Percentiles rank a stretch among this genome's conserved stretches.
Conservation (phyloP, 2,329 filamentous ascomycete species). For the Cercospora nicotianae region DNA sequence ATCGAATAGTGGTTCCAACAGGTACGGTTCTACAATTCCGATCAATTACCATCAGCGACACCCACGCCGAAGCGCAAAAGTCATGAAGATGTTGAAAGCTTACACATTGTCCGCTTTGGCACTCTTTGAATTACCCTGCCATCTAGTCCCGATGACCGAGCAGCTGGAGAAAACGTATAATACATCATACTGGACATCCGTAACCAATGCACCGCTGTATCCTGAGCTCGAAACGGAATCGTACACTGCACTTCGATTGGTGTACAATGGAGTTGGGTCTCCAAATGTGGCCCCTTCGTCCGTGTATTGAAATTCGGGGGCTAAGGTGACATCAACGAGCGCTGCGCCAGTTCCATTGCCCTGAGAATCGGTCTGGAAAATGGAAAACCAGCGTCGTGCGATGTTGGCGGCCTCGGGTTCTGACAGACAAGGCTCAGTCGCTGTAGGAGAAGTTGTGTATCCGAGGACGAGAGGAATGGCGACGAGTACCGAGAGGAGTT, state of each 20-base stretch:
- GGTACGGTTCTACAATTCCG: constrained; percentile 10
- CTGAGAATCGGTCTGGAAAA: constrained; percentile 19
- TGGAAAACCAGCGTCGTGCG: constrained; percentile 17
- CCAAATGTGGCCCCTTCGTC: constrained; percentile 18
- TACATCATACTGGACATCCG: constrained; percentile 14
- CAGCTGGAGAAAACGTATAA: constrained; percentile 11
- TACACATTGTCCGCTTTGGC: constrained; percentile 17
- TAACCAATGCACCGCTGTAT: constrained; percentile 12
- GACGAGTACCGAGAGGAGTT: neutral
- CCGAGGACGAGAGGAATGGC: neutral
- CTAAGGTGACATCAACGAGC: constrained; percentile 12
- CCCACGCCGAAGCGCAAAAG: neutral
- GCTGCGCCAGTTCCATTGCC: constrained; percentile 17
- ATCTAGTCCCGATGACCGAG: constrained; percentile 16
- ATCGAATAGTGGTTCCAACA: constrained; percentile 12
- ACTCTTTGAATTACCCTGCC: constrained; percentile 9
- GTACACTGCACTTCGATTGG: constrained; percentile 10
- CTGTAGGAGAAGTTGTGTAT: neutral
- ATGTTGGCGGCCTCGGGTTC: constrained; percentile 18
- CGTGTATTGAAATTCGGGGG: constrained; percentile 11
- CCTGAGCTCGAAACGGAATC: constrained; percentile 9
- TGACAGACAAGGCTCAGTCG: constrained; percentile 12
- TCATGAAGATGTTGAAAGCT: neutral
- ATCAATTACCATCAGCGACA: neutral
- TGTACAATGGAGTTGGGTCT: constrained; percentile 13